Base-by-base conservation (phyloP, 2,329 filamentous ascomycete species). In the Decorospora gaudefroyi region DNA sequence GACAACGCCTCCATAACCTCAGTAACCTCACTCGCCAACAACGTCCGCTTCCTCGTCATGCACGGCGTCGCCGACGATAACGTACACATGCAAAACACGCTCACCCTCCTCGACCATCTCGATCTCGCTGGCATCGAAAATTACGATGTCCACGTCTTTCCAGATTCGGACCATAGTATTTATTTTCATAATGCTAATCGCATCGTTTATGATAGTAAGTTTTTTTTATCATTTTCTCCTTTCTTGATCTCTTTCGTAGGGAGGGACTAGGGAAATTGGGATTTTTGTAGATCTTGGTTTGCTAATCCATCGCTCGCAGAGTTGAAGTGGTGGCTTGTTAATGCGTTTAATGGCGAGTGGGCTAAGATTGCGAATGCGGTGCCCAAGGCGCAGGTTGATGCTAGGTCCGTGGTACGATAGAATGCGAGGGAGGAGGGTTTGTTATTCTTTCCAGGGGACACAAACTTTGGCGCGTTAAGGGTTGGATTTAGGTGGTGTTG, bases 321-420 rank as follows among this genome's bases (percentile, higher is more conserved):
- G 73, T 71, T 96, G 21, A 84, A 79, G 45, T 91, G 88, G 67
- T 99, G 92, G 92, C 83, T 99, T 41, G 81, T 96, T 66, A 97
- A 96, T 67, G 93, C 93, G 1, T 99, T 99, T 69, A 97, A 97
- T 59, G 93, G 93, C 37, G 90, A 96, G 70, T 97, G 92, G 90
- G 76, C 92, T 35, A 75, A 76, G 33, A 81, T 78, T 12, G 72
- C 76, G 11, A 67, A 79, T 39, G 78, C 81, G 0, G 71, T 71
- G 18, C 82, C 82, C 1, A 65, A 71, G 43, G 55, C 56, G 13
- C 57, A 61, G 39, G 33, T 55, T 21, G 64, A 69, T 19, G 54
- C 49, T 1, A 46, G 51, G 42, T 46, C 55, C 27, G 21, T 43
- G 35, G 37, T 16, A 12, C 26, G 55, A 21, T 61, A 57, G 44